Percentiles rank a stretch among this genome's conserved stretches.
Conservation (phyloP, 805 yeast species). For the Candida corydali region DNA sequence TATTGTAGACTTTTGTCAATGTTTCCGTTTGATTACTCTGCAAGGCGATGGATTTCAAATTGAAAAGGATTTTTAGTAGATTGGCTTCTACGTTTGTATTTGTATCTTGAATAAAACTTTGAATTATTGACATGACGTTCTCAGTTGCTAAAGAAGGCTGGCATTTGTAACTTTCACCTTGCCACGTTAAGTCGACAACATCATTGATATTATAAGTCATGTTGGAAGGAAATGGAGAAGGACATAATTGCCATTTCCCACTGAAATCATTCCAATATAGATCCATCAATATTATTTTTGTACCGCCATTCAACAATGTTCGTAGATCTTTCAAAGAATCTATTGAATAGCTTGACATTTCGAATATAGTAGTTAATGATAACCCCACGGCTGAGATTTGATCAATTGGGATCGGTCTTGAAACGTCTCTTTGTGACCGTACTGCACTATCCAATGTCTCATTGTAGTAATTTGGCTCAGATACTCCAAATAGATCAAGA, state of each 20-base stretch:
- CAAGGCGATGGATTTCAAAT: conserved; percentile 9
- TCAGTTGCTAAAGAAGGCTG: conserved; percentile 23
- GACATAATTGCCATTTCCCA: conserved; percentile 51
- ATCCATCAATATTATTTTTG: conserved; percentile 47
- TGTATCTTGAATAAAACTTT: conserved; percentile 17
- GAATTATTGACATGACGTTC: conserved; percentile 17
- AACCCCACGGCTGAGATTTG: conserved; percentile 30
- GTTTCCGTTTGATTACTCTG: conserved; percentile 7
- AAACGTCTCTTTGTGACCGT: conserved; percentile 34
- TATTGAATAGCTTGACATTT: conserved; percentile 23
- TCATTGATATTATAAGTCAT: conserved; percentile 12
- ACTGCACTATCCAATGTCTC: conserved; percentile 14
- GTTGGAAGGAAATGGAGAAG: conserved; percentile 37
- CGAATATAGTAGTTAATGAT: conserved; percentile 27
- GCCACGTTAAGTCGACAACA: conserved; percentile 21
- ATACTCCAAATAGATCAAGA: neutral
- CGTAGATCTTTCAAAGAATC: conserved; percentile 14
- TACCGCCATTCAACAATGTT: conserved; percentile 39
- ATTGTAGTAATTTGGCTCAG: neutral
- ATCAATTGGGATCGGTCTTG: conserved; percentile 27
- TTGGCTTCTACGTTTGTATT: conserved; percentile 33
- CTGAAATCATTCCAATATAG: conserved; percentile 50
- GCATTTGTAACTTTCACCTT: conserved; percentile 22
- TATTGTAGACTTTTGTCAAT: conserved; percentile 1
- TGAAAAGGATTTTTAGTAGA: conserved; percentile 23